Evolutionary conservation across 768 basidiomycete genomes (phyloP), one percentile per base, ranked within the genome.

Genomic region (Vishniacozyma victoriae): DNA sequence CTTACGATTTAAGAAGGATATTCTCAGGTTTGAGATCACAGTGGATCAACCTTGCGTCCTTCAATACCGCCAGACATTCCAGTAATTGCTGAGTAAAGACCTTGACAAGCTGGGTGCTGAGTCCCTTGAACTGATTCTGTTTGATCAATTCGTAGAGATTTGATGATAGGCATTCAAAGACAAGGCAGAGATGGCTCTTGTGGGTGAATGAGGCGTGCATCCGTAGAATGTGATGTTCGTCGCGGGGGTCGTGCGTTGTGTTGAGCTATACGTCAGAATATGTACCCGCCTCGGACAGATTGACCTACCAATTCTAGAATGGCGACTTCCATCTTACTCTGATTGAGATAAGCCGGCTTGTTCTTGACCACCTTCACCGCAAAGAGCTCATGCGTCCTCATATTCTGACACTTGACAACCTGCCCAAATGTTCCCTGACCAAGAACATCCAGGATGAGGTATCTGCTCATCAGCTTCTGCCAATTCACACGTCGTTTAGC

Each of bases 361-460:
- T 99, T 99, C 77, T 99, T 99, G 58, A 99, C 90, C 6, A 99
- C 95, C 74, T 97, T 99, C 53, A 99, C 95, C 19, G 95, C 95
- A 36, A 95, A 90, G 46, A 97, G 88, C 70, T 96, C 93, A 73
- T 97, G 91, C 24, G 89, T 95, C 76, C 92, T 90, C 85, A 96
- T 92, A 70, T 99, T 97, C 72, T 97, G 95, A 69, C 95, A 99
- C 72, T 99, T 99, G 62, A 97, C 95, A 25, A 99, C 95, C 72
- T 99, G 95, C 7, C 95, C 95, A 62, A 99, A 99, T 2, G 95
- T 99, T 19, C 95, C 95, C 72, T 99, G 95, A 5, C 95, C 95
- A 31, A 99, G 81, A 52, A 99, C 89, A 72, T 99, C 95, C 39
- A 99, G 82, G 64, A 99, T 97, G 56, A 97, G 77, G 72, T 96